These are phyloP conservation scores for Thermothielavioides terrestris DNA, from an alignment of 495 filamentous ascomycete genomes.

Conservation along the genomic window DNA sequence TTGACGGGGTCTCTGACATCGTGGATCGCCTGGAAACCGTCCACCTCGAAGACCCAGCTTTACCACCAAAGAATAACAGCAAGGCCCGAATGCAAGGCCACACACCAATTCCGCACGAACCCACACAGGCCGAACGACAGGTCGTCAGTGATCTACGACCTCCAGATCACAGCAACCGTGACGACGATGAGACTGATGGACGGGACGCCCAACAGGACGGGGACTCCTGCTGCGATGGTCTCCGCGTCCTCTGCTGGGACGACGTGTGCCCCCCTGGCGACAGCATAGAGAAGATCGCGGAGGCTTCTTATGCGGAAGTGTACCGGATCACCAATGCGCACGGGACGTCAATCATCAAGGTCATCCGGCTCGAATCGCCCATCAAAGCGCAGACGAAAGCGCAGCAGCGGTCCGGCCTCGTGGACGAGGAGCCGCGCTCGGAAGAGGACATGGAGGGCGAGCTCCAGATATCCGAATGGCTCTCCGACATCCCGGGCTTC, in stretches of 20 bases:
- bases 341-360: conserved; percentile 46
- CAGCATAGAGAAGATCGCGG: conserved; percentile 54
- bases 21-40: too few relatives aligned
- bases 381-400: conserved; percentile 38
- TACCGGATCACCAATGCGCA: conserved; percentile 48
- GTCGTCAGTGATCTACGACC: too few relatives aligned
- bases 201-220: not conserved
- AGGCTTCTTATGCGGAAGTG: conserved; percentile 61
- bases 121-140: not conserved
- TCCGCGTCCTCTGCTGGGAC: conserved; percentile 41
- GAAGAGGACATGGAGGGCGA: conserved; percentile 45
- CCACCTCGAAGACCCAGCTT: too few relatives aligned
- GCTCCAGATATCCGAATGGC: conserved; percentile 62
- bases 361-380: conserved; percentile 41
- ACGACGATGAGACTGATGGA: not conserved
- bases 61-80: too few relatives aligned
- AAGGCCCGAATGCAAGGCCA: too few relatives aligned
- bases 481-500: conserved; percentile 78
- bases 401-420: conserved; percentile 37
- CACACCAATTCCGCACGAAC: not conserved
- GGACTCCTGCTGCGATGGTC: conserved; percentile 7
- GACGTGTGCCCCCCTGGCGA: conserved; percentile 41
- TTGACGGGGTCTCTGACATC: too few relatives aligned
- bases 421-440: conserved; percentile 42
- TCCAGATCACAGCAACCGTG: not conserved